Percentiles rank a stretch among this genome's conserved stretches.
These are phyloP conservation scores for Alternaria alternata DNA, from an alignment of 2,329 filamentous ascomycete genomes.

Conservation along the genomic window DNA sequence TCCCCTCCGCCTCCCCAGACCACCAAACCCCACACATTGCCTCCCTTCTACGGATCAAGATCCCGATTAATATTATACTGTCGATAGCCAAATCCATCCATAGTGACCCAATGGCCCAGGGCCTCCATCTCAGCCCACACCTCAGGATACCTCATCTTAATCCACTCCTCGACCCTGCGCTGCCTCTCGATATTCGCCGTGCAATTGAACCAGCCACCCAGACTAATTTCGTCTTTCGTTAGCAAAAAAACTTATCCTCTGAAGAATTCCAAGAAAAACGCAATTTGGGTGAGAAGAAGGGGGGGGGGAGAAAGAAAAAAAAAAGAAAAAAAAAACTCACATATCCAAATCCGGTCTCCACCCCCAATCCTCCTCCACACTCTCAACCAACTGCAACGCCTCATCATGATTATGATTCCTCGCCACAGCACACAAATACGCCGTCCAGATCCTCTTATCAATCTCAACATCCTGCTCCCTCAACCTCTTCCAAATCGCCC, in stretches of 20 bases:
- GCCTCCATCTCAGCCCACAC: slow-evolving; percentile 73
- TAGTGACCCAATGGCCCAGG: slow-evolving; percentile 53
- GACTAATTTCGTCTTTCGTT: slow-evolving; percentile 54
- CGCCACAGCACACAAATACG: slow-evolving; percentile 79
- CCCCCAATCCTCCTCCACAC: slow-evolving; percentile 72
- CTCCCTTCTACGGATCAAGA: slow-evolving; percentile 39
- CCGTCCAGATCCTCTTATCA: slow-evolving; percentile 74
- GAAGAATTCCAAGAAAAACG: too few relatives aligned
- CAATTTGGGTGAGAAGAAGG: too few relatives aligned
- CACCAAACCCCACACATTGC: too few relatives aligned
- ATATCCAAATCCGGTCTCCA: slow-evolving; percentile 72
- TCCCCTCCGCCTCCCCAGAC: background rate
- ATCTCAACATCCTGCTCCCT: slow-evolving; percentile 80
- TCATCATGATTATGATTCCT: slow-evolving; percentile 75
- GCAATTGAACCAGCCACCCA: slow-evolving; percentile 80
- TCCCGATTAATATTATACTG: slow-evolving; percentile 48
- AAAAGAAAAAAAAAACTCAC: slow-evolving; percentile 61
- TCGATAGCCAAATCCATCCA: slow-evolving; percentile 48
- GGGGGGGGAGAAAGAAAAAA: background rate
- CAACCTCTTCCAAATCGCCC: slow-evolving; percentile 74
- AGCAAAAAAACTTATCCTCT: slow-evolving; percentile 10
- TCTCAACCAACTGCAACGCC: slow-evolving; percentile 70
- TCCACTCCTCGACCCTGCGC: slow-evolving; percentile 77
- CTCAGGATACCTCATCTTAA: slow-evolving; percentile 70
- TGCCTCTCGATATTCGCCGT: slow-evolving; percentile 72